Evolutionary conservation across 768 basidiomycete genomes (phyloP), one percentile per base, ranked within the genome.

Genomic region (Mrakia blollopis): DNA sequence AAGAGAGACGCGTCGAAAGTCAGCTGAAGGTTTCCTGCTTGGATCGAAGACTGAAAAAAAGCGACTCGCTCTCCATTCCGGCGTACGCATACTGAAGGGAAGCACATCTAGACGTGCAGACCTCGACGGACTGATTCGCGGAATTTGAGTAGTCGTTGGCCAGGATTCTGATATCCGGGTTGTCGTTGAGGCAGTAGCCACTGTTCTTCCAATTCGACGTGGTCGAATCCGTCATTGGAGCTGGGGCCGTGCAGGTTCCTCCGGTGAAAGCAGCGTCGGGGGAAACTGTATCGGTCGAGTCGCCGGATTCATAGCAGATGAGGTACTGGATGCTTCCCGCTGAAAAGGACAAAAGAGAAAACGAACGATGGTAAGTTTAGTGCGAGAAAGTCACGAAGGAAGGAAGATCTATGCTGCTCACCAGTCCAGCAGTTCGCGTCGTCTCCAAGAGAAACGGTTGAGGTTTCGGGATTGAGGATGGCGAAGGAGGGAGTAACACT

Each of bases 391-490:
- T 41, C 50, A 39, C 37, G 57, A 21, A 37, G 30, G 30, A 72
- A 16, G 28, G 52, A 21, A 32, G 52, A 18, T 6, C 11, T 4
- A 32, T 18, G n/a, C 1, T 21, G 6, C 23, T 37, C 52, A 25
- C 52, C 35, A 37, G 16, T 39, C 72, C 72, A 72, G 54, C 72
- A 72, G 37, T 72, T 72, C 50, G 72, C 72, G 21, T 60, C 72
- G 3, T 32, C 18, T 11, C 72, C 52, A 25, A 37, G 39, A 16
- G 54, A 37, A 10, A 39, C 54, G 7, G 23, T 39, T 0, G 32
- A 8, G n/a, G n/a, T 13, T 72, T 72, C 35, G 39, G 28, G 30
- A 21, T 72, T 57, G 23, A 25, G n/a, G 32, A 72, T 9, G 28
- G 72, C 72, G 25, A 72, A 72, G 1, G 72, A 37, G 30, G 72